These are phyloP conservation scores for Ascochyta lentis DNA, from an alignment of 2,329 filamentous ascomycete genomes.

Conservation along the genomic window DNA sequence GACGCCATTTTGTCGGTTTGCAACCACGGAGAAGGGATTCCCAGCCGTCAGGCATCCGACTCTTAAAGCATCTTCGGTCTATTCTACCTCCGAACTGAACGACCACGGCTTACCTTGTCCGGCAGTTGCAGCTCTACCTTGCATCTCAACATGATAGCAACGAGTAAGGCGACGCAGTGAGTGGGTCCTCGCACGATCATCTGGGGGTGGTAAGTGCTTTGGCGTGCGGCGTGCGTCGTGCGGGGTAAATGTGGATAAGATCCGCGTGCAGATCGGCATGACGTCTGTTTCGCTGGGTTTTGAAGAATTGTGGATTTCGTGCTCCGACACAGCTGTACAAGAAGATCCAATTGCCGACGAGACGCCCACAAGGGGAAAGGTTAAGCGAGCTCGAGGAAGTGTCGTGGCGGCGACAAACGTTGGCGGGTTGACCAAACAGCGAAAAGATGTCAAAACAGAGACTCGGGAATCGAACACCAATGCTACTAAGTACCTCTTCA, in stretches of 20 bases:
- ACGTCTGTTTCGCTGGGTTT: slow-evolving; percentile 14
- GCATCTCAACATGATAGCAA: slow-evolving; percentile 11
- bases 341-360: background rate
- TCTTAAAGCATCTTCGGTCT: slow-evolving; percentile 23
- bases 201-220: slow-evolving; percentile 23
- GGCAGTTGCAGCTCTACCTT: slow-evolving; percentile 12
- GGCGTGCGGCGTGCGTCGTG: slow-evolving; percentile 4
- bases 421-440: too few relatives aligned
- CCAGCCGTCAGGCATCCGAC: background rate
- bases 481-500: too few relatives aligned
- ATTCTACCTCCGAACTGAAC: slow-evolving; percentile 20
- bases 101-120: slow-evolving; percentile 15
- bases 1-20: slow-evolving; percentile 19
- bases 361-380: background rate
- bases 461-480: too few relatives aligned
- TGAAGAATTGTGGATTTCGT: slow-evolving; percentile 1
- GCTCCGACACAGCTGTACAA: background rate
- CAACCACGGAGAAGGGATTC: too few relatives aligned
- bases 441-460: too few relatives aligned
- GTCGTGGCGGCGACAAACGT: too few relatives aligned
- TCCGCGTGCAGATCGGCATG: slow-evolving; percentile 16
- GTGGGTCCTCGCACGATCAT: slow-evolving; percentile 10
- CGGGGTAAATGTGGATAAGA: slow-evolving; percentile 27
- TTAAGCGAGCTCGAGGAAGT: background rate
- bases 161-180: slow-evolving; percentile 3